phyloP scores from a whole-genome alignment of 1,284 basidiomycete species.

The Coniferiporia weirii region DNA sequence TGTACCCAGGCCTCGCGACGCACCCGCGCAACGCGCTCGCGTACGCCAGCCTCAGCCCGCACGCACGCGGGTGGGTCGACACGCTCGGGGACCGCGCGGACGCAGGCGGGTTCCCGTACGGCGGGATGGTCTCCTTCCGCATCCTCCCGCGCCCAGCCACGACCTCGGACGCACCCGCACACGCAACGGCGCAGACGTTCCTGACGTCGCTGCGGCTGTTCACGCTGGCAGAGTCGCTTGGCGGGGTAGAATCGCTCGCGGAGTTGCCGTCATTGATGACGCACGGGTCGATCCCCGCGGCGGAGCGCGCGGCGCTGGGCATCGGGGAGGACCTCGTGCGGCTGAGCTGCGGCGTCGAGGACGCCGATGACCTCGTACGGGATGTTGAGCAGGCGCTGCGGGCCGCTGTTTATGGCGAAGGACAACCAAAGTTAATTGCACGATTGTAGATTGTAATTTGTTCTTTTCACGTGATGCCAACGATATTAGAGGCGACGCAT shows the following conservation, averaged over 20 bases:
- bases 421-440: not conserved
- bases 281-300: slow-evolving; percentile 72
- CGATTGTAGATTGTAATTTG: not conserved
- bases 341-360: slow-evolving; percentile 87
- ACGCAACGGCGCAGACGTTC: slow-evolving; percentile 59
- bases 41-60: slow-evolving; percentile 57
- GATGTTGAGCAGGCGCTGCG: slow-evolving; percentile 73
- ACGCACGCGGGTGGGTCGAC: slow-evolving; percentile 66
- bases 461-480: no score
- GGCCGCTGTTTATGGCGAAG: slow-evolving; percentile 32
- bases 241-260: slow-evolving; percentile 88
- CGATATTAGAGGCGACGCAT: no score
- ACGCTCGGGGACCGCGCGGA: slow-evolving; percentile 28
- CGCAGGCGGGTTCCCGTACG: slow-evolving; percentile 66
- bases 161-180: slow-evolving; percentile 18
- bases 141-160: slow-evolving; percentile 46
- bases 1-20: slow-evolving; percentile 78
- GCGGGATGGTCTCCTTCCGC: slow-evolving; percentile 80
- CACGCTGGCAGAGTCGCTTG: slow-evolving; percentile 84
- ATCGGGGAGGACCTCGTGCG: slow-evolving; percentile 82
- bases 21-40: slow-evolving; percentile 61
- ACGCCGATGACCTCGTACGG: slow-evolving; percentile 71
- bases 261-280: slow-evolving; percentile 86
- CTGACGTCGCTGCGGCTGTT: slow-evolving; percentile 68
- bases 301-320: slow-evolving; percentile 64